Evolutionary conservation across 352 stramenopile genomes (phyloP), one percentile per base, ranked within the genome.

Genomic region (Blastocystis sp.): DNA sequence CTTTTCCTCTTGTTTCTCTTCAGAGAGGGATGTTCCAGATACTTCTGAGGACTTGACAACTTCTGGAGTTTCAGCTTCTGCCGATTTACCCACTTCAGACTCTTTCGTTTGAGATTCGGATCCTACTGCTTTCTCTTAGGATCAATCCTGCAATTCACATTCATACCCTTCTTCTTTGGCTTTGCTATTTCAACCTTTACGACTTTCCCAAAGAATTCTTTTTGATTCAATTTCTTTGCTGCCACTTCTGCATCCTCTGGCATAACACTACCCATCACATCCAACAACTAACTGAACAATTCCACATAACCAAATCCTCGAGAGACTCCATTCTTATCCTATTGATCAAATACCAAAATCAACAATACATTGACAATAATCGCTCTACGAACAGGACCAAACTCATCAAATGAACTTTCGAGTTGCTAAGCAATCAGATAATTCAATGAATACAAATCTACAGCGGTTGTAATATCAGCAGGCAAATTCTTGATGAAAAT

Each of bases 281-380:
- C 14, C n/a, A 7, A 19, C 56, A 16, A 9, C 12, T 24, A 43
- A 16, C 12, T 16, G 7, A 21, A 86, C 74, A 86, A 86, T 86
- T 86, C n/a, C 21, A 86, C 74, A 35, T 86, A 86, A 78, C 74
- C 74, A 77, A 86, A 86, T 12, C 74, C 74, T 43, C 74, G 74
- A 3, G 74, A 86, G 14, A 51, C 11, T 52, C 74, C 74, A 9
- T 86, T 51, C 32, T 73, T 67, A 27, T 86, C 74, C 74, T 86
- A 86, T 39, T 14, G 65, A 51, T 54, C 12, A 86, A 0, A 52
- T 5, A 0, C 12, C 66, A 74, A 37, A 74, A 86, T 16, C 14
- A 77, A 11, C 35, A 19, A 78, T 21, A 86, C 74, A 21, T 86
- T 86, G 49, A 86, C 74, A 21, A 86, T 74, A 51, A 86, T 74